A percentile compares a stretch with the other conserved stretches of the same genome.
Evolutionary conservation across 257 asterid species (phyloP).

Genomic region (Nicotiana benthamiana): DNA sequence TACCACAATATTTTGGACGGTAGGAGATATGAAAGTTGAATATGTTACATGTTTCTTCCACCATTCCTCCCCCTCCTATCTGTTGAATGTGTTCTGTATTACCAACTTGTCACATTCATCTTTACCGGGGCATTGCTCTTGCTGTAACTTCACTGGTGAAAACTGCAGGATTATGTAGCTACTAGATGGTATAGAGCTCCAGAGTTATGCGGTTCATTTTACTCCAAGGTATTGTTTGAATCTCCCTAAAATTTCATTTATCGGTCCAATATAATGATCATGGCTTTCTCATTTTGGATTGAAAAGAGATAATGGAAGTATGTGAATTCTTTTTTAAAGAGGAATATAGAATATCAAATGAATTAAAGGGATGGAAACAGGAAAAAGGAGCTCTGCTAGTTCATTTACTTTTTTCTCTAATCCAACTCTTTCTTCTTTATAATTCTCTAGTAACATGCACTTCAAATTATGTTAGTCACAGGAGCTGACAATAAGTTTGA

Average conservation of each 20-base stretch:
- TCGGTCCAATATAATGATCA: neutral
- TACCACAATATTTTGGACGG: constrained; percentile 96
- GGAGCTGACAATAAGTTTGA: neutral
- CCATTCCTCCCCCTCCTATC: neutral
- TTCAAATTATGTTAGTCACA: neutral
- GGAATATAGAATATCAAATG: neutral
- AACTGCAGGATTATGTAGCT: constrained; percentile 82
- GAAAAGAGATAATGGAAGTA: neutral
- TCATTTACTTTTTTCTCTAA: neutral
- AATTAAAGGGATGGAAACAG: neutral
- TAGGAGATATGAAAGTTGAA: constrained; percentile 18
- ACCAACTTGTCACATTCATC: neutral
- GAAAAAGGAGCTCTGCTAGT: neutral
- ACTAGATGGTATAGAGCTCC: constrained; percentile 96
- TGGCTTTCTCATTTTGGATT: neutral
- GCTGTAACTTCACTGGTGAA: neutral
- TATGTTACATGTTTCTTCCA: neutral
- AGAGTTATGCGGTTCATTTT: constrained; percentile 85
- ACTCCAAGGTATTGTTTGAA: constrained; percentile 54
- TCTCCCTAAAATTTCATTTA: neutral
- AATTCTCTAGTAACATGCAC: neutral
- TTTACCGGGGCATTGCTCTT: neutral
- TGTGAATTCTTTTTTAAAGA: neutral
- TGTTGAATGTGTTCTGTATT: neutral
- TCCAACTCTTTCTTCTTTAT: neutral